Conservation (phyloP, 1,284 basidiomycete genomes). For the Ganoderma boninense region DNA sequence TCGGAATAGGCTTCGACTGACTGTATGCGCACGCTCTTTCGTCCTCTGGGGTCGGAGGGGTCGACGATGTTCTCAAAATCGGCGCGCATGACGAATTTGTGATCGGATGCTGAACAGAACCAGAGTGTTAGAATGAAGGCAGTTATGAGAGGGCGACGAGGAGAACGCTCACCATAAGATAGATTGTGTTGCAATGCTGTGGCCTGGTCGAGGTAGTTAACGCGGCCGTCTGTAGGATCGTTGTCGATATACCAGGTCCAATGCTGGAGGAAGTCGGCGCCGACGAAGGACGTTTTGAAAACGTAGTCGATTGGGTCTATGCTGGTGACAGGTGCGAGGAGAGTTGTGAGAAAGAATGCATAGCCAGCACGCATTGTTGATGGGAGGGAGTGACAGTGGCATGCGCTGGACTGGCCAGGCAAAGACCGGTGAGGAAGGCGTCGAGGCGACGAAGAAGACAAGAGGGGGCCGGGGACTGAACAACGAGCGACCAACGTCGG, state of each 20-base stretch:
- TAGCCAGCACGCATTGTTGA: slow-evolving; percentile 40
- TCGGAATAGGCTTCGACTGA: slow-evolving; percentile 54
- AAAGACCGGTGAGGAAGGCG: slow-evolving; percentile 24
- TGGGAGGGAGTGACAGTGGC: slow-evolving; percentile 23
- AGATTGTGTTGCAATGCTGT: slow-evolving; percentile 50
- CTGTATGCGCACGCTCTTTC: slow-evolving; percentile 59
- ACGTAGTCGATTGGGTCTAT: slow-evolving; percentile 37
- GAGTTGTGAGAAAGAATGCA: slow-evolving; percentile 27
- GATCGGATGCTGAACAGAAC: not conserved
- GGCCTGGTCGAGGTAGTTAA: slow-evolving; percentile 56
- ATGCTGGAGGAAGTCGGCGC: slow-evolving; percentile 51
- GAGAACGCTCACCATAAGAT: slow-evolving; percentile 37
- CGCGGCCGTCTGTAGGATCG: slow-evolving; percentile 65
- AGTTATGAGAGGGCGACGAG: not conserved
- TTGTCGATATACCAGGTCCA: slow-evolving; percentile 56
- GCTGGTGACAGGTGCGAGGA: slow-evolving; percentile 34
- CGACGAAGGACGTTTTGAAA: slow-evolving; percentile 47
- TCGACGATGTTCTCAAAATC: slow-evolving; percentile 49
- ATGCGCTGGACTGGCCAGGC: slow-evolving; percentile 32
- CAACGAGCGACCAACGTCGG: slow-evolving; percentile 1
- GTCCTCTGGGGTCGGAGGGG: slow-evolving; percentile 46
- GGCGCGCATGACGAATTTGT: slow-evolving; percentile 60
- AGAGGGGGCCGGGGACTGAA: slow-evolving; percentile 1
- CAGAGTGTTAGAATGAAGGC: not conserved
- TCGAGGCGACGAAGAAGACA: not conserved